Evolutionary conservation across 2,329 filamentous ascomycete genomes (phyloP).

Genomic region (Xylariaceae sp.): DNA sequence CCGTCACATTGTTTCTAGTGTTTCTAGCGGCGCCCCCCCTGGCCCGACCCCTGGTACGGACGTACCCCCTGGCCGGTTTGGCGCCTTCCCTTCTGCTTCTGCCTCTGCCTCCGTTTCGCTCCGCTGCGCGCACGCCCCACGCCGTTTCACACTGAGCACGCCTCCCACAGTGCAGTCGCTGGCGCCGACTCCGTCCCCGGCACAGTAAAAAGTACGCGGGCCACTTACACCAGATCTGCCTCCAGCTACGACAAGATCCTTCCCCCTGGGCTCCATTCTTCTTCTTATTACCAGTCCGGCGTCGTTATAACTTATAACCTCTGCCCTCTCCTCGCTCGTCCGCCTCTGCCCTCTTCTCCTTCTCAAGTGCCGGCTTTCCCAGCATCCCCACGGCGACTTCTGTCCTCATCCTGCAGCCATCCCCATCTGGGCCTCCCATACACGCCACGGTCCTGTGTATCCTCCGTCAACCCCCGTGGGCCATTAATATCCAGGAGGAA

Average conservation of each 20-base stretch:
- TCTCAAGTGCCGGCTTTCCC: conserved; percentile 36
- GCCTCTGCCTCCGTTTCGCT: conserved; percentile 19
- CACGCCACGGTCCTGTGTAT: conserved; percentile 19
- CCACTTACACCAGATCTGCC: not conserved
- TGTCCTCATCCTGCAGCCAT: conserved; percentile 38
- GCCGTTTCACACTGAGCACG: conserved; percentile 23
- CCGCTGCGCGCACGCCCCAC: conserved; percentile 27
- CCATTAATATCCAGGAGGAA: conserved; percentile 35
- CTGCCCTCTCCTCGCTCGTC: conserved; percentile 29
- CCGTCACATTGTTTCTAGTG: conserved; percentile 32
- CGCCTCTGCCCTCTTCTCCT: conserved; percentile 21
- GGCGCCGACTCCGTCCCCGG: conserved; percentile 5
- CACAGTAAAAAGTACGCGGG: not conserved
- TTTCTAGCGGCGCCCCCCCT: conserved; percentile 26
- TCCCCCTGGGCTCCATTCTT: not conserved
- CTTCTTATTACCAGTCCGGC: not conserved
- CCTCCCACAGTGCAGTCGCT: not conserved
- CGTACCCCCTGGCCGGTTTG: conserved; percentile 29
- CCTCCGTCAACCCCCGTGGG: conserved; percentile 33
- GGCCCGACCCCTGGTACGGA: conserved; percentile 1
- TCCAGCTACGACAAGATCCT: not conserved
- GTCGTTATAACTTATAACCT: conserved; percentile 34
- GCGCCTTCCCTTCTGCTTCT: conserved; percentile 31
- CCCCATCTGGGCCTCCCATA: not conserved
- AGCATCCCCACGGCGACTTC: conserved; percentile 35